These are phyloP conservation scores for Hypericum androsaemum DNA, from an alignment of 345 rosid species.

Conservation along the genomic window DNA sequence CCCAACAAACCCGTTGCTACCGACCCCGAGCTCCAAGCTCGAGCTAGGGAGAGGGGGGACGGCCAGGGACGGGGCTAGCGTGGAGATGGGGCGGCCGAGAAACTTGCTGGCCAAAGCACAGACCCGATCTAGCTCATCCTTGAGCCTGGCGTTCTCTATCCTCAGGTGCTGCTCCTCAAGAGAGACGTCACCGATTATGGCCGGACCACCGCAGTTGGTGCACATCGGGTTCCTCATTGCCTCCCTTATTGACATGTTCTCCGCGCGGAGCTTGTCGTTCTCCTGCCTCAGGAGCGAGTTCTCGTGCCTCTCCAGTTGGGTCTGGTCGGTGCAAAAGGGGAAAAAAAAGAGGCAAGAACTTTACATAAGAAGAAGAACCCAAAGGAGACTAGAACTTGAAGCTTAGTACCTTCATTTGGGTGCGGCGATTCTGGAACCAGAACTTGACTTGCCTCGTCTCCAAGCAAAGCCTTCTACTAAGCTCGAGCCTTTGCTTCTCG, in stretches of 20 bases:
- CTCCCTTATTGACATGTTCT: constrained; percentile 82
- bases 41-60: constrained; percentile 52
- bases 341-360: not conserved
- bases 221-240: constrained; percentile 91
- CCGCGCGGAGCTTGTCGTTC: constrained; percentile 79
- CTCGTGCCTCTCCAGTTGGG: constrained; percentile 87
- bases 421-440: constrained; percentile 97
- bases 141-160: constrained; percentile 74
- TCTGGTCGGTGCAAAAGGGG: constrained; percentile 31
- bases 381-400: not conserved
- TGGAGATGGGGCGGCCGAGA: constrained; percentile 64
- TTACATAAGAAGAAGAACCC: not conserved
- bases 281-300: constrained; percentile 73
- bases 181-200: constrained; percentile 66
- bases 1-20: constrained; percentile 48
- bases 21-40: constrained; percentile 74
- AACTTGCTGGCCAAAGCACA: constrained; percentile 86
- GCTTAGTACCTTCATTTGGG: constrained; percentile 80
- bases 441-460: constrained; percentile 94
- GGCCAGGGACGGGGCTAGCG: constrained; percentile 23
- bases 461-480: constrained; percentile 63
- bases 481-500: constrained; percentile 82
- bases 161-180: constrained; percentile 83
- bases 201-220: constrained; percentile 82
- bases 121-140: constrained; percentile 78